Evolutionary conservation across 441 rosid genomes (phyloP).

Genomic region (Erodium moschatum): DNA sequence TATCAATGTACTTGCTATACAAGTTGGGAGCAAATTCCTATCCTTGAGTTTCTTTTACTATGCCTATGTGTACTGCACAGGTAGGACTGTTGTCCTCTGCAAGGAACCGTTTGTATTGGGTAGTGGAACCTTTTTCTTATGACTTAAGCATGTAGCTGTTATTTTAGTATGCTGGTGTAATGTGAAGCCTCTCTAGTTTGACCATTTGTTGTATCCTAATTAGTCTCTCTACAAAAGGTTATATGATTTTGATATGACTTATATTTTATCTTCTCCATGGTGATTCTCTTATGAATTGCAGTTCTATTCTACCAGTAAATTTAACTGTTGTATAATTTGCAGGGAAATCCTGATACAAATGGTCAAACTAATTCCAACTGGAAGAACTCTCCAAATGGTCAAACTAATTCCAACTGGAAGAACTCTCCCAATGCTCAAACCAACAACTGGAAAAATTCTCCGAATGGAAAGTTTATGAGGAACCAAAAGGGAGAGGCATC

Average conservation of each 20-base stretch:
- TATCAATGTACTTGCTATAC: not conserved
- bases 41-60: not conserved
- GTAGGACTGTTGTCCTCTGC: too few species aligned
- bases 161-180: not conserved
- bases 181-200: not conserved
- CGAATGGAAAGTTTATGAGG: conserved; percentile 23
- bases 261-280: not conserved
- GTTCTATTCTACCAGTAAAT: conserved; percentile 16
- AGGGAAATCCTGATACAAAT: conserved; percentile 37
- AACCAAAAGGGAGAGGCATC: conserved; percentile 22
- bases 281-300: not conserved
- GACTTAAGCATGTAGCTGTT: not conserved
- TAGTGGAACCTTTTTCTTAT: not conserved
- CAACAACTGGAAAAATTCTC: too few species aligned
- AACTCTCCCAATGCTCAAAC: conserved; percentile 19
- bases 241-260: not conserved
- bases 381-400: conserved; percentile 27
- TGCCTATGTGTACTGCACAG: not conserved
- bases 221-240: not conserved
- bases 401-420: conserved; percentile 24
- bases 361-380: conserved; percentile 28
- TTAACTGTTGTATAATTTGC: conserved; percentile 23
- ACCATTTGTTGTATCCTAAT: not conserved
- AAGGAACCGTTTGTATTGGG: too few species aligned
- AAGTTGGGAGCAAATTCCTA: not conserved